A percentile compares a stretch with the other conserved stretches of the same genome.
phyloP scores from a whole-genome alignment of 768 basidiomycete genomes.

The Psilocybe sp. region DNA sequence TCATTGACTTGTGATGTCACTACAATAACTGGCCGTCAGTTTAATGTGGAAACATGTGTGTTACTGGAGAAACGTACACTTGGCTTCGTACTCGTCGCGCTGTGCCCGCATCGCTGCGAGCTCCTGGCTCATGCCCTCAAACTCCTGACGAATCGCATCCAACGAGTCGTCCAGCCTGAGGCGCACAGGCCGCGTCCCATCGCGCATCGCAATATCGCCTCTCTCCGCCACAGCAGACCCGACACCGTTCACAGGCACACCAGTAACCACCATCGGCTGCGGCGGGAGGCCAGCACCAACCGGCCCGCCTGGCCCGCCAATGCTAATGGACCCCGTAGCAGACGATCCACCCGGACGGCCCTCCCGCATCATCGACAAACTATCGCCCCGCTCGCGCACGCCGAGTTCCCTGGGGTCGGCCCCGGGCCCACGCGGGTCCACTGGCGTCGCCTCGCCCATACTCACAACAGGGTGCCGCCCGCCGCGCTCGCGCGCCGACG shows the following conservation, averaged over 20 bases:
- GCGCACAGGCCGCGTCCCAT: conserved; percentile 16
- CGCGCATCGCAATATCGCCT: background rate
- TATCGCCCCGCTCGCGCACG: background rate
- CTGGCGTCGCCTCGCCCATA: no score
- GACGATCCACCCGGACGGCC: background rate
- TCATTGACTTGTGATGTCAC: conserved; percentile 86
- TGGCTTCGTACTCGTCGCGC: conserved; percentile 86
- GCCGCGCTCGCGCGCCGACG: background rate
- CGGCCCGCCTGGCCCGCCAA: background rate
- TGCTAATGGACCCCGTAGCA: background rate
- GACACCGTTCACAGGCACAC: background rate
- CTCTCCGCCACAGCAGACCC: background rate
- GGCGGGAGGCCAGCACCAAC: background rate
- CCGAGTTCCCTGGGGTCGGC: background rate
- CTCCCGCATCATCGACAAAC: background rate
- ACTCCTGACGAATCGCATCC: conserved; percentile 81
- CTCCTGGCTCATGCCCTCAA: conserved; percentile 72
- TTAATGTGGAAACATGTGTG: background rate
- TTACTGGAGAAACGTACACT: conserved; percentile 46
- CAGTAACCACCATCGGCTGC: background rate
- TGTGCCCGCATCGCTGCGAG: conserved; percentile 66
- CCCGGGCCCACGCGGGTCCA: no score
- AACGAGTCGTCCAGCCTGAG: conserved; percentile 69
- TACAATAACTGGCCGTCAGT: conserved; percentile 20
- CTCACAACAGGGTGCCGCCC: background rate